Evolutionary conservation across 352 stramenopile genomes (phyloP).

Genomic region (Globisporangium heterothallicum): DNA sequence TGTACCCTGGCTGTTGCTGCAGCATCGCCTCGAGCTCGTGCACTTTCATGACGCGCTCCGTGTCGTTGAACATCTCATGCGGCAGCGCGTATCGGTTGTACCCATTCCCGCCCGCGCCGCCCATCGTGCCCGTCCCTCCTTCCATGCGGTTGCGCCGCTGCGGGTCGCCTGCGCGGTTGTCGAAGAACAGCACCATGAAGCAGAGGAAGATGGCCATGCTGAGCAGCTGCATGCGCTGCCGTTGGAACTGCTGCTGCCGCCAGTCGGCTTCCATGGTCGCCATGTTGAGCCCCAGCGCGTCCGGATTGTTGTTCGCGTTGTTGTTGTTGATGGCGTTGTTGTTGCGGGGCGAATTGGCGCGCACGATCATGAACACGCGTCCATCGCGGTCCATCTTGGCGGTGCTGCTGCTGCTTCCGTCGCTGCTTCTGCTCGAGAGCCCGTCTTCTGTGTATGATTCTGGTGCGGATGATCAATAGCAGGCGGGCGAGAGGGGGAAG

Average conservation of each 20-base stretch:
- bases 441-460: no score
- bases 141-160: conserved; percentile 16
- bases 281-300: conserved; percentile 41
- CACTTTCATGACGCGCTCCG: conserved; percentile 43
- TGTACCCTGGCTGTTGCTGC: conserved; percentile 40
- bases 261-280: conserved; percentile 71
- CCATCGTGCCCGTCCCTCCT: conserved; percentile 10
- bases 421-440: not conserved
- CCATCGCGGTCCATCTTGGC: conserved; percentile 34
- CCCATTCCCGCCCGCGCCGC: conserved; percentile 11
- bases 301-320: conserved; percentile 15
- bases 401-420: no score
- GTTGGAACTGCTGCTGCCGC: conserved; percentile 82
- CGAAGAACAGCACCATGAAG: conserved; percentile 85
- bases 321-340: not conserved
- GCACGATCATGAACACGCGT: conserved; percentile 80
- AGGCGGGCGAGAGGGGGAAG: not conserved
- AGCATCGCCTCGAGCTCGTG: conserved; percentile 48
- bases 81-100: conserved; percentile 36
- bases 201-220: conserved; percentile 86
- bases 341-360: conserved; percentile 50
- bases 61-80: conserved; percentile 56
- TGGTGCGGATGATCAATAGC: not conserved
- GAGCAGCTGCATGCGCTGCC: conserved; percentile 84
- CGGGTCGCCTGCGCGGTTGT: conserved; percentile 52